Percentiles rank a stretch among this genome's conserved stretches.
These are phyloP conservation scores for Sphagnurus paluster DNA, from an alignment of 1,284 basidiomycete genomes.

Conservation along the genomic window DNA sequence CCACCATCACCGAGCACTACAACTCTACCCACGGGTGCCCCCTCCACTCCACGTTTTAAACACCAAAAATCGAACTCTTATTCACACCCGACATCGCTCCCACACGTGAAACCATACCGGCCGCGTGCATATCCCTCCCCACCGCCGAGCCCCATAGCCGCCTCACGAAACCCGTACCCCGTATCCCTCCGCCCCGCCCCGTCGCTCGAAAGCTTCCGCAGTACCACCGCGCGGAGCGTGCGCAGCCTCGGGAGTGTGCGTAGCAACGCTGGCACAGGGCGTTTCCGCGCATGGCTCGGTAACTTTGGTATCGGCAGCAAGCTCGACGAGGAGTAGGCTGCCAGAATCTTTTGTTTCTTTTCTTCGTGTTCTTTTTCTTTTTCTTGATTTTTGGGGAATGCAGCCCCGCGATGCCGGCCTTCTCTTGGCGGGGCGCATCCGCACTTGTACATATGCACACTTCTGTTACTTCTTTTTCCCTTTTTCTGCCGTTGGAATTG, in stretches of 20 bases:
- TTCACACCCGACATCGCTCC: conserved; percentile 6
- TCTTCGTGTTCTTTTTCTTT: not conserved
- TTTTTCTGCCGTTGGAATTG: no score
- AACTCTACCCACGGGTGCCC: conserved; percentile 1
- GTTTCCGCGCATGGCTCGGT: conserved; percentile 38
- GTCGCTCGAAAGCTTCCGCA: conserved; percentile 46
- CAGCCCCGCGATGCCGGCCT: no score
- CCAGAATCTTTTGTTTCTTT: not conserved
- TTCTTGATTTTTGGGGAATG: not conserved
- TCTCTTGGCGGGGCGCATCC: no score
- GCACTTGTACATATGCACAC: no score
- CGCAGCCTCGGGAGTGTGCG: conserved; percentile 42
- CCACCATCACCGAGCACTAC: conserved; percentile 6
- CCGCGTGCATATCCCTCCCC: not conserved
- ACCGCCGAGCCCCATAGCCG: not conserved
- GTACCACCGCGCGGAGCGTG: conserved; percentile 40
- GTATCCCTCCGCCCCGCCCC: conserved; percentile 35
- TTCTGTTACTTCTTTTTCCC: no score
- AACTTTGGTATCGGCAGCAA: conserved; percentile 27
- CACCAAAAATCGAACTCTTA: conserved; percentile 17
- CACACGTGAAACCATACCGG: not conserved
- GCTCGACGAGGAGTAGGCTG: conserved; percentile 2
- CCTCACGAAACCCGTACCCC: conserved; percentile 1
- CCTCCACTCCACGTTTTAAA: conserved; percentile 5
- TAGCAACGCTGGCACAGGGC: conserved; percentile 39